Evolutionary conservation across 495 filamentous ascomycete genomes (phyloP).

Genomic region (Trichoderma asperelloides): DNA sequence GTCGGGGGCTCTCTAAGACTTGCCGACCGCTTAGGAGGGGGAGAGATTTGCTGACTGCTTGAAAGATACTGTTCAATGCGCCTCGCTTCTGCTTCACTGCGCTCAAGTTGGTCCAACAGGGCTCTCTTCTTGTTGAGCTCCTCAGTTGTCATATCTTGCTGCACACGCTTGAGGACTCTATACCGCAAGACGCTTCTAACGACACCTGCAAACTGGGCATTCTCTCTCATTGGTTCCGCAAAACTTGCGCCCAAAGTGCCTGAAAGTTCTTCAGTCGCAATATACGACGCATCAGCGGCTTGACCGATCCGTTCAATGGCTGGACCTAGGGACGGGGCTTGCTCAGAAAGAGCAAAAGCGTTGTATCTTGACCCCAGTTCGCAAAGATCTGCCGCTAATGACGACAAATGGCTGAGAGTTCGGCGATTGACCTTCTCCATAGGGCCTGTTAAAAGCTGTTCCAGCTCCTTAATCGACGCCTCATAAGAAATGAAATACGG

Average conservation of each 20-base stretch:
- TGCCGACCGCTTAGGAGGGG: constrained; percentile 53
- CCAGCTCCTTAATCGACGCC: constrained; percentile 75
- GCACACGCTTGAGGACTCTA: constrained; percentile 81
- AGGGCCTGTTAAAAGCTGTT: constrained; percentile 74
- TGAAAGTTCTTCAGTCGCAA: constrained; percentile 87
- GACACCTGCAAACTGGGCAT: constrained; percentile 91
- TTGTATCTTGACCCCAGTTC: constrained; percentile 92
- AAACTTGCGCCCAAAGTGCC: constrained; percentile 76
- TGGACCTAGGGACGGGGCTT: constrained; percentile 74
- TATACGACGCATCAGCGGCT: constrained; percentile 91
- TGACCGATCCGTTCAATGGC: constrained; percentile 93
- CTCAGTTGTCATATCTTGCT: constrained; percentile 94
- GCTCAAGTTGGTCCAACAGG: constrained; percentile 73
- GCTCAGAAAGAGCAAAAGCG: constrained; percentile 91
- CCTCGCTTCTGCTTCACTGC: constrained; percentile 81
- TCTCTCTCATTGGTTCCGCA: constrained; percentile 94
- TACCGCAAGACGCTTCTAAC: constrained; percentile 83
- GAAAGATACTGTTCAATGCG: constrained; percentile 87
- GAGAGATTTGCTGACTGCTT: constrained; percentile 48
- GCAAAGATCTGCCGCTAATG: constrained; percentile 76
- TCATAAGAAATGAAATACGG: constrained; percentile 94
- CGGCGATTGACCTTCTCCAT: constrained; percentile 94
- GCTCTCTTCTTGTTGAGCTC: constrained; percentile 74
- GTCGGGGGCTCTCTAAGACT: constrained; percentile 44
- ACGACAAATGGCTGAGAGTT: constrained; percentile 73